These are phyloP conservation scores for Dovyalis caffra DNA, from an alignment of 345 rosid genomes.

Conservation along the genomic window DNA sequence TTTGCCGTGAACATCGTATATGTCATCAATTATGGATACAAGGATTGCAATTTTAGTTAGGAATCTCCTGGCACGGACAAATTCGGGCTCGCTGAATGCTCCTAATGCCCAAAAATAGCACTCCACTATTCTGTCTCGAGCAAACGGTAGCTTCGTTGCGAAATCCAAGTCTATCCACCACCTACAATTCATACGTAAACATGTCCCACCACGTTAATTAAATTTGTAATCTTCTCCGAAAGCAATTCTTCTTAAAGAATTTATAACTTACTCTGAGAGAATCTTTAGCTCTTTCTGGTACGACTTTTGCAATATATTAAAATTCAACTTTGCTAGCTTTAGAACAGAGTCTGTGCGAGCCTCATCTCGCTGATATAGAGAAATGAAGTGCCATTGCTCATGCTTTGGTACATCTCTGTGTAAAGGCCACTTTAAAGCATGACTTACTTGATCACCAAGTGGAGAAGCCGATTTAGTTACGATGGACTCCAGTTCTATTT, in stretches of 20 bases:
- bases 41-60: constrained; percentile 14
- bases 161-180: constrained; percentile 34
- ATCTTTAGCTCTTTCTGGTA: constrained; percentile 16
- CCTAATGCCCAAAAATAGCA: constrained; percentile 27
- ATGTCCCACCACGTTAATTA: too few species aligned
- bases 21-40: constrained; percentile 26
- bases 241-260: too few species aligned
- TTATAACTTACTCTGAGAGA: neutral
- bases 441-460: neutral
- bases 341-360: neutral
- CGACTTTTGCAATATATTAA: too few species aligned
- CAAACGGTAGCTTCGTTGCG: constrained; percentile 21
- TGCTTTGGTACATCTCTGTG: constrained; percentile 14
- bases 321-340: constrained; percentile 31
- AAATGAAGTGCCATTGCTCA: constrained; percentile 17
- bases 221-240: too few species aligned
- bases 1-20: constrained; percentile 31
- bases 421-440: constrained; percentile 8
- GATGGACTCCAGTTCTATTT: neutral
- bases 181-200: constrained; percentile 5
- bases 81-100: constrained; percentile 20
- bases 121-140: constrained; percentile 32
- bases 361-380: constrained; percentile 17
- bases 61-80: neutral
- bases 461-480: neutral